Base-by-base conservation (phyloP, 345 rosid species). In the Arabis alpina region DNA sequence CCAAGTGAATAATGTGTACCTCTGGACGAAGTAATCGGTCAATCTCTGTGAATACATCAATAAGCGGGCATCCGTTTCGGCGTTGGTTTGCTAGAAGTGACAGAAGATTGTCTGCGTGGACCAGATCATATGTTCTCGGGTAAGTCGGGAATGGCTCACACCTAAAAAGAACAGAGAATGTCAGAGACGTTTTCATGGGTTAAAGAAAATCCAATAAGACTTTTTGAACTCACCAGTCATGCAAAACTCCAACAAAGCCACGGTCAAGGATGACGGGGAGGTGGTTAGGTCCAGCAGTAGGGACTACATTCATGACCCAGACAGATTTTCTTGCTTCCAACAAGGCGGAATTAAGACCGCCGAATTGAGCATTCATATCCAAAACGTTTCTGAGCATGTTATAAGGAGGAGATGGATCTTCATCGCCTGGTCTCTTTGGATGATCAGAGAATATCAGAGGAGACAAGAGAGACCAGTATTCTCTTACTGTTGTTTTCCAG, bases 251-350 rank as follows among this genome's bases (percentile, higher is more conserved):
- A 28, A 92, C 87, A 77, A 88, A 87, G 65, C 99, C 99, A 68
- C 97, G 83, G 81, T 95, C 98, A 47, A 89, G 86, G 64, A 95
- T 90, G 80, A 90, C 43, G 2, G 99, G 90, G 61, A 95, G 95
- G 76, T 82, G 80, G 81, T 95, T 92, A 49, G 84, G 84, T 69
- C 93, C 99, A 68, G 69, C 81, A 4, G 88, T 90, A 13, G 99
- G 96, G 53, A 95, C 96, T 44, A 87, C 97, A 52, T 95, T 95
- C 99, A 95, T 90, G 73, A 95, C 99, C 99, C 99, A 95, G 1
- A 84, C 90, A 14, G 91, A 88, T 79, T 92, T 95, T 48, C 89
- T 88, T 15, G 83, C 78, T 84, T 87, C 91, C 73, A 95, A 65
- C 58, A 95, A 66, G 10, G 97, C 98, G 66, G 97, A 79, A 75